Percentiles rank a stretch among this genome's conserved stretches.
Evolutionary conservation across 2,329 filamentous ascomycete species (phyloP).

Genomic region (Rutstroemia sp.): DNA sequence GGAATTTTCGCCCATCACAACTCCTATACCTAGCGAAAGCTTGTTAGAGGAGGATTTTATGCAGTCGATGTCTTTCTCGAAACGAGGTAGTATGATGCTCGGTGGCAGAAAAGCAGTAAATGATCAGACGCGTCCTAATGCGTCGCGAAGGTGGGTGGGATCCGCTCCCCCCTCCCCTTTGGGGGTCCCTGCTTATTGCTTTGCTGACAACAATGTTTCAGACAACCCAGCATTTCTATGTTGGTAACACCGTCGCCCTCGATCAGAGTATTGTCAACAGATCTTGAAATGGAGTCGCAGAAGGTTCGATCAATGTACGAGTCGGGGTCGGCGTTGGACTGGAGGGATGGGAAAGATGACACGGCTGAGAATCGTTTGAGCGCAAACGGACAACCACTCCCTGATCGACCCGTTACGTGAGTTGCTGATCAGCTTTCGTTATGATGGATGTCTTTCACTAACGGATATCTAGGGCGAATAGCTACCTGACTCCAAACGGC

Average conservation of each 20-base stretch:
- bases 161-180: neutral
- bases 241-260: conserved; percentile 17
- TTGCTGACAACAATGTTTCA: conserved; percentile 15
- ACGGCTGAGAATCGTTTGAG: conserved; percentile 6
- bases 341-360: conserved; percentile 19
- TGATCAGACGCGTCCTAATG: conserved; percentile 19
- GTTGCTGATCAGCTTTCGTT: conserved; percentile 6
- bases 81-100: conserved; percentile 57
- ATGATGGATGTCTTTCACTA: conserved; percentile 9
- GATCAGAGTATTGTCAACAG: conserved; percentile 22
- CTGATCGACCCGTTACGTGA: conserved; percentile 10
- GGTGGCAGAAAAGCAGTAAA: conserved; percentile 36
- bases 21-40: conserved; percentile 47
- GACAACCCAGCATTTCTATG: conserved; percentile 27
- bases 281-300: conserved; percentile 29
- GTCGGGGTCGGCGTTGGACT: conserved; percentile 19
- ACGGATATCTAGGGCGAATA: conserved; percentile 12
- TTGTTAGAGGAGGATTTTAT: conserved; percentile 53
- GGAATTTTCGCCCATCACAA: conserved; percentile 45
- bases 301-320: conserved; percentile 32
- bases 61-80: conserved; percentile 50
- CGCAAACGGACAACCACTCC: conserved; percentile 7
- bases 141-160: conserved; percentile 20
- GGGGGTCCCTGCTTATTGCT: conserved; percentile 2
- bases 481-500: conserved; percentile 14